Conservation (phyloP, 2,329 filamentous ascomycete genomes). For the Sporothrix inflata region DNA sequence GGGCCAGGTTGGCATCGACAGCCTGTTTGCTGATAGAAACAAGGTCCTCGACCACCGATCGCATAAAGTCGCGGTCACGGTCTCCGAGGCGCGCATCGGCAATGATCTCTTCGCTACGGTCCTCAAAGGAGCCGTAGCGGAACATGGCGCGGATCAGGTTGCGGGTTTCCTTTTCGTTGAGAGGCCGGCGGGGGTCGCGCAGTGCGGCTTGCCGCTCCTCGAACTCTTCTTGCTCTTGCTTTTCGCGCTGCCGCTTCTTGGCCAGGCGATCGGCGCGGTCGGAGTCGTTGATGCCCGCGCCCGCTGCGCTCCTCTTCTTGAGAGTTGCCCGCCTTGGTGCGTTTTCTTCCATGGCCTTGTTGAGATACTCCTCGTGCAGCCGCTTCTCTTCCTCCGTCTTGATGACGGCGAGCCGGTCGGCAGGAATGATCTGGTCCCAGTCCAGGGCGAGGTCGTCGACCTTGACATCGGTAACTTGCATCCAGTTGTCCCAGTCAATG, state of each 20-base stretch:
- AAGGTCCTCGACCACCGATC: conserved; percentile 74
- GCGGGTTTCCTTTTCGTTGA: conserved; percentile 90
- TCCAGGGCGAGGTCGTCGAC: conserved; percentile 78
- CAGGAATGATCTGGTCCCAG: conserved; percentile 98
- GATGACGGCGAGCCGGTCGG: conserved; percentile 85
- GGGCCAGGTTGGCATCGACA: conserved; percentile 68
- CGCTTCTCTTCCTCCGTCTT: conserved; percentile 87
- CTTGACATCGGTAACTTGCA: conserved; percentile 98
- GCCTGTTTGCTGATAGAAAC: conserved; percentile 61
- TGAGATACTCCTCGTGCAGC: conserved; percentile 80
- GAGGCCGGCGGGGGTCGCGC: conserved; percentile 82
- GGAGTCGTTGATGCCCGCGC: conserved; percentile 45
- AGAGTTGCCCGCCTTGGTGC: conserved; percentile 75
- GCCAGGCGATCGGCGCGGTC: conserved; percentile 67
- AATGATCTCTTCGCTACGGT: conserved; percentile 84
- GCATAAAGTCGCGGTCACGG: conserved; percentile 80
- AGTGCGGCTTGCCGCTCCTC: conserved; percentile 75
- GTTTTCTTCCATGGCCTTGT: conserved; percentile 80
- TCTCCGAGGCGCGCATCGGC: conserved; percentile 82
- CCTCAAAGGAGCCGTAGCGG: conserved; percentile 86
- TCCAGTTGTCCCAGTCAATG: conserved; percentile 85
- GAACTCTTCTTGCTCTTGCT: conserved; percentile 70
- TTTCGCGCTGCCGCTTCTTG: conserved; percentile 68
- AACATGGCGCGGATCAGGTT: conserved; percentile 90
- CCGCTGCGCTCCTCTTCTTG: conserved; percentile 55